phyloP scores from a whole-genome alignment of 331 rosid species.

The Pyrus hybrid region DNA sequence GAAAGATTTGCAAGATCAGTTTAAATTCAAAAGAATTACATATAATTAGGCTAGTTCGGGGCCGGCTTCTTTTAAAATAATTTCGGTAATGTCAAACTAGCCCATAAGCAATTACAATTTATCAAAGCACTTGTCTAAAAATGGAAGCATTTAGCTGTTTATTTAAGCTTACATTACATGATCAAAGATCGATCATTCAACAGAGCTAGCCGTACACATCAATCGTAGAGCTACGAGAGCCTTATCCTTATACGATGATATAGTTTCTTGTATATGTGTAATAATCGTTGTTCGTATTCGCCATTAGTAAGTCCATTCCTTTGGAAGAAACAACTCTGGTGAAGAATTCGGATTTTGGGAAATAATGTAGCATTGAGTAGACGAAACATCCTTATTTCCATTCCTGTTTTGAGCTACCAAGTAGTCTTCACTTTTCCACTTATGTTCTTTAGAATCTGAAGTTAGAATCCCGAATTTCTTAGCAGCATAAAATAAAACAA shows the following conservation, averaged over 20 bases:
- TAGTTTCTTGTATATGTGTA: neutral
- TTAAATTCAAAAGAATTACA: neutral
- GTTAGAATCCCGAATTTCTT: neutral
- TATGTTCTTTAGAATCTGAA: conserved; percentile 28
- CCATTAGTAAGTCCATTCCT: conserved; percentile 76
- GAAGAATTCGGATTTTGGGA: conserved; percentile 35
- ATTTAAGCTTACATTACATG: neutral
- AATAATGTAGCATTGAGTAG: conserved; percentile 29
- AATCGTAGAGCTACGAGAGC: neutral
- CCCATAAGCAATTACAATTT: neutral
- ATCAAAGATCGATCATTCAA: neutral
- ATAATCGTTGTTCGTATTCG: neutral
- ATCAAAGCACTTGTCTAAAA: neutral
- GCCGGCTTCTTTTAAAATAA: too few species aligned
- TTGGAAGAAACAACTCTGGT: conserved; percentile 62
- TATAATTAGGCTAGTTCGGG: too few species aligned
- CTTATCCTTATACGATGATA: neutral
- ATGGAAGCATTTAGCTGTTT: neutral
- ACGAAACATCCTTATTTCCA: conserved; percentile 25
- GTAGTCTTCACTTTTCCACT: conserved; percentile 13
- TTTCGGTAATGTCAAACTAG: too few species aligned
- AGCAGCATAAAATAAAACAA: neutral
- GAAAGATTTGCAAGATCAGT: neutral
- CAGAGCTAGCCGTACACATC: neutral
- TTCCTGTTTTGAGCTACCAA: conserved; percentile 17